Evolutionary conservation across 225 moss, liverwort and hornwort species (phyloP).

Genomic region (Climacium dendroides): DNA sequence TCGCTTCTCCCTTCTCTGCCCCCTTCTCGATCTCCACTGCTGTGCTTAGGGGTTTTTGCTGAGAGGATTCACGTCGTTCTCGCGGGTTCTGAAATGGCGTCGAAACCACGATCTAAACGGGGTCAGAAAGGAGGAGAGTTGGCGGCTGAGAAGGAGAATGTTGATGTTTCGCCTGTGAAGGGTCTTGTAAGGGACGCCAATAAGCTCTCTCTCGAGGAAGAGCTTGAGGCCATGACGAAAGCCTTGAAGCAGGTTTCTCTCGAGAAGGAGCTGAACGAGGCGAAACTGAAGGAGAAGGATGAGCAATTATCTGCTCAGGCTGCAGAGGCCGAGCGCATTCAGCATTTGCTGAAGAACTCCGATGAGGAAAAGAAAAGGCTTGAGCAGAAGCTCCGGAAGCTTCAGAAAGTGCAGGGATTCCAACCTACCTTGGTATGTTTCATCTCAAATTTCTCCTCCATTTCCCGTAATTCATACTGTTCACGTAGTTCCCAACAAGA

Average conservation of each 20-base stretch:
- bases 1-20: background rate
- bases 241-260: constrained; percentile 56
- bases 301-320: constrained; percentile 41
- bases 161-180: background rate
- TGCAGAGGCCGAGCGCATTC: constrained; percentile 47
- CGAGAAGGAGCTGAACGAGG: constrained; percentile 71
- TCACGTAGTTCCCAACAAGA: background rate
- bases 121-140: background rate
- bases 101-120: constrained; percentile 11
- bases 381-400: constrained; percentile 56
- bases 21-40: background rate
- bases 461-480: background rate
- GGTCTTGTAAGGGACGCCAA: background rate
- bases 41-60: background rate
- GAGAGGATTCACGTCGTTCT: background rate
- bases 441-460: background rate
- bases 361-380: constrained; percentile 60
- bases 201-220: constrained; percentile 29
- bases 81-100: constrained; percentile 4
- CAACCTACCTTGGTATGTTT: constrained; percentile 53
- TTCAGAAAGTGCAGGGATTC: constrained; percentile 69
- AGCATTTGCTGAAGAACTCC: constrained; percentile 36
- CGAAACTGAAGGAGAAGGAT: constrained; percentile 54
- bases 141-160: constrained; percentile 46
- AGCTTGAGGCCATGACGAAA: constrained; percentile 66